These are phyloP conservation scores for Lobosporangium transversale DNA, from an alignment of 192 early-diverging fungal species.

Conservation along the genomic window DNA sequence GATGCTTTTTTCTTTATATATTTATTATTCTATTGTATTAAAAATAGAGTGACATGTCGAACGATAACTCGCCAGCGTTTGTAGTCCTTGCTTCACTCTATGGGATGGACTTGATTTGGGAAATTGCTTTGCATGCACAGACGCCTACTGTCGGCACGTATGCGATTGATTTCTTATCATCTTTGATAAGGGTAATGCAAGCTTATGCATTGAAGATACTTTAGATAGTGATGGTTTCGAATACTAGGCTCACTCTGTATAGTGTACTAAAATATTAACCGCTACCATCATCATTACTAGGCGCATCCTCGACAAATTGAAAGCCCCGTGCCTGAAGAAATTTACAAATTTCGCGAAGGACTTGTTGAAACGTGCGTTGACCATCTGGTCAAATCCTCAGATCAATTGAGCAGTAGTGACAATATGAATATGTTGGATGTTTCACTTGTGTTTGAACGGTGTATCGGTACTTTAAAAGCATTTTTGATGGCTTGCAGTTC, in stretches of 20 bases:
- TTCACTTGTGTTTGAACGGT: slow-evolving; percentile 55
- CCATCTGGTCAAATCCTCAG: slow-evolving; percentile 46
- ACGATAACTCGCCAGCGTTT: slow-evolving; percentile 18
- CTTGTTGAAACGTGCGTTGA: slow-evolving; percentile 55
- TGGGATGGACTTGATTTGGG: slow-evolving; percentile 59
- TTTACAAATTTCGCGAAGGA: slow-evolving; percentile 45
- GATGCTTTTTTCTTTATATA: neutral
- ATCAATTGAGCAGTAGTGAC: slow-evolving; percentile 19
- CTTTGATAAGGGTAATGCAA: slow-evolving; percentile 39
- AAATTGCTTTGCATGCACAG: slow-evolving; percentile 52
- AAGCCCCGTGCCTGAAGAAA: slow-evolving; percentile 6
- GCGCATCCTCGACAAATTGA: slow-evolving; percentile 36
- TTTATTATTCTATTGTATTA: slow-evolving; percentile 10
- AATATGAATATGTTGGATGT: slow-evolving; percentile 11
- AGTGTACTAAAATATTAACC: too few relatives aligned
- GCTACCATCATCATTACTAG: slow-evolving; percentile 11
- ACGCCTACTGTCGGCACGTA: slow-evolving; percentile 46
- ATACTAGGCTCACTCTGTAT: too few relatives aligned
- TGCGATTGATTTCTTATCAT: slow-evolving; percentile 50
- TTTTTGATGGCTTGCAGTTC: slow-evolving; percentile 38
- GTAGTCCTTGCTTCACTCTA: slow-evolving; percentile 43
- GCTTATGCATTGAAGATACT: neutral
- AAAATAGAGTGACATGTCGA: slow-evolving; percentile 3
- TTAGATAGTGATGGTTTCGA: too few relatives aligned
- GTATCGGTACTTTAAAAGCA: slow-evolving; percentile 54